phyloP scores from a whole-genome alignment of 441 rosid genomes.

The Bruguiera hainesii region DNA sequence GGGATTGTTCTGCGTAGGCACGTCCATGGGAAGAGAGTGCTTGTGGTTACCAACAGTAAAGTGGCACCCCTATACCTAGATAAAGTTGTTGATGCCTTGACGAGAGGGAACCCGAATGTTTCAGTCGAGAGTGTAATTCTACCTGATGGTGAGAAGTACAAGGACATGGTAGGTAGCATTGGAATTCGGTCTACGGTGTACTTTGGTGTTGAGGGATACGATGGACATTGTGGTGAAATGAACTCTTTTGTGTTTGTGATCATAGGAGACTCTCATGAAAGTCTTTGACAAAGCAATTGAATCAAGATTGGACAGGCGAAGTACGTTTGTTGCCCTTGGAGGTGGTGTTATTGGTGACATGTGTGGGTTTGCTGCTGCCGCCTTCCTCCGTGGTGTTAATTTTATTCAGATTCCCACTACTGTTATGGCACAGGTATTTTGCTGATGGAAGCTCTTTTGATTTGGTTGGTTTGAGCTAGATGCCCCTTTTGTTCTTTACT shows the following conservation, averaged over 20 bases:
- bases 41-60: conserved; percentile 76
- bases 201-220: conserved; percentile 1
- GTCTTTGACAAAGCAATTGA: conserved; percentile 93
- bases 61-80: conserved; percentile 76
- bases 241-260: conserved; percentile 2
- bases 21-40: conserved; percentile 93
- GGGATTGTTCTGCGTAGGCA: conserved; percentile 42
- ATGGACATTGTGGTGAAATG: neutral
- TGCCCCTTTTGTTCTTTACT: neutral
- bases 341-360: conserved; percentile 97
- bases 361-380: conserved; percentile 97
- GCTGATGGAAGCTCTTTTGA: neutral
- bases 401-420: conserved; percentile 98
- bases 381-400: conserved; percentile 93
- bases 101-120: conserved; percentile 74
- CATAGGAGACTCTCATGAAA: conserved; percentile 82
- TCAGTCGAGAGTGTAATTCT: conserved; percentile 77
- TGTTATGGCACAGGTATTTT: conserved; percentile 90
- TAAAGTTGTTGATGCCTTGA: conserved; percentile 73
- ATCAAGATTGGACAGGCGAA: conserved; percentile 75
- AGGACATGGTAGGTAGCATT: conserved; percentile 62
- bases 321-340: conserved; percentile 94
- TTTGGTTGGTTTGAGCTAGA: neutral
- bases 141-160: conserved; percentile 91
- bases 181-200: neutral